Base-by-base conservation (phyloP, 2,329 filamentous ascomycete genomes). In the Ceratocystiopsis minuta region DNA sequence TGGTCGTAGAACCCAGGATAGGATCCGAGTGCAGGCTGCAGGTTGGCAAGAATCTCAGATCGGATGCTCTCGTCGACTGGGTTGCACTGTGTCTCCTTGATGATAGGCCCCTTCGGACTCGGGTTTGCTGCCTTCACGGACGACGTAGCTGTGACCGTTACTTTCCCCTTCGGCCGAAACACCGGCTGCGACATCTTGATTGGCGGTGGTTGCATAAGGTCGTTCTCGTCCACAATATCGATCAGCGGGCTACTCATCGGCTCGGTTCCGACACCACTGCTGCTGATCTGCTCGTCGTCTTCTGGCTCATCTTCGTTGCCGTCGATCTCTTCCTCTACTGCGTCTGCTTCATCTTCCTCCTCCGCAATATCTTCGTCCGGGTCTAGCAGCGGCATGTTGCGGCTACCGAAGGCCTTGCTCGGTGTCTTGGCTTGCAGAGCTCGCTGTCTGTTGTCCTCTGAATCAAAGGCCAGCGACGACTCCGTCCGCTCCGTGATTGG, bases 401-500 rank as follows among this genome's bases (percentile, higher is more conserved):
- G 50, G 24, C 47, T 31, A 15, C 51, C 52, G 42, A 63, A 53
- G 45, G 55, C 70, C 51, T 78, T 79, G 51, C 75, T 85, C 15
- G 86, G 86, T 5, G 85, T 92, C 60, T 90, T 93, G 39, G 75
- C 69, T 41, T 68, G 69, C 52, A 75, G 64, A 57, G 45, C 46
- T 1, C 70, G 70, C 41, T 70, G 24, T 10, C 24, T 70, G 57
- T 72, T 70, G 50, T 65, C 65, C 41, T 73, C 68, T 24, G 72
- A 75, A 5, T 72, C 70, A 36, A 79, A 61, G 33, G 32, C 32
- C 13, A 96, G 62, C 1, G 87, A 95, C 12, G 78, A 81, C 59
- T 98, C 90, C 0, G 90, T 98, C 52, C 85, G 78, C 59, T 98
- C 90, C 1, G 90, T 88, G 50, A 98, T 98, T 2, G 90, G 90